phyloP scores from a whole-genome alignment of 306 rosid genomes.

The Pterocarpus macrocarpus region DNA sequence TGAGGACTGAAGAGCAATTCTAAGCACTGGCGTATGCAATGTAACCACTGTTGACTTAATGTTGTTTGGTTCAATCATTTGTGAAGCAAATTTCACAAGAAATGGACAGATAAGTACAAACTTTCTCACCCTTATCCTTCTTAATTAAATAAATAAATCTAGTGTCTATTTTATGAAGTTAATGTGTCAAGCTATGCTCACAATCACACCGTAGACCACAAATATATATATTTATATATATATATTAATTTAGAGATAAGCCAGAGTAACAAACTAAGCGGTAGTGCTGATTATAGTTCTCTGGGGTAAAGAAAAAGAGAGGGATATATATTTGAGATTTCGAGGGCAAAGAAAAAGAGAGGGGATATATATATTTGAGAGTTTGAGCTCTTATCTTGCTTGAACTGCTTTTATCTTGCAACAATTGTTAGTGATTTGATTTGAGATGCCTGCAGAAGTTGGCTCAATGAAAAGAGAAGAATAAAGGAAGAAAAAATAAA shows the following conservation, averaged over 20 bases:
- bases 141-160: neutral
- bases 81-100: constrained; percentile 8
- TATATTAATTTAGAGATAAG: constrained; percentile 15
- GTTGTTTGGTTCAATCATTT: constrained; percentile 28
- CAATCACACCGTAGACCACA: constrained; percentile 27
- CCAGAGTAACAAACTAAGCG: neutral
- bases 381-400: neutral
- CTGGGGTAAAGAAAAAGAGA: neutral
- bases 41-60: neutral
- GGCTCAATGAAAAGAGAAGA: neutral
- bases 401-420: constrained; percentile 9
- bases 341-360: neutral
- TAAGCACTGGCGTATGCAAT: neutral
- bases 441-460: constrained; percentile 16
- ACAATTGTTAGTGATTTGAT: constrained; percentile 4
- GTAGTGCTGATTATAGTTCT: neutral
- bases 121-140: neutral
- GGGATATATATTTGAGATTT: neutral
- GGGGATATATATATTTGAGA: no score
- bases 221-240: neutral
- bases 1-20: constrained; percentile 14
- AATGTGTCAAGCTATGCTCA: constrained; percentile 1
- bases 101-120: neutral
- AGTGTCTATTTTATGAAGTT: neutral
- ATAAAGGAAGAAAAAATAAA: neutral